Percentiles rank a stretch among this genome's conserved stretches.
Evolutionary conservation across 1,284 basidiomycete genomes (phyloP).

Genomic region (Neonothopanus nambi): DNA sequence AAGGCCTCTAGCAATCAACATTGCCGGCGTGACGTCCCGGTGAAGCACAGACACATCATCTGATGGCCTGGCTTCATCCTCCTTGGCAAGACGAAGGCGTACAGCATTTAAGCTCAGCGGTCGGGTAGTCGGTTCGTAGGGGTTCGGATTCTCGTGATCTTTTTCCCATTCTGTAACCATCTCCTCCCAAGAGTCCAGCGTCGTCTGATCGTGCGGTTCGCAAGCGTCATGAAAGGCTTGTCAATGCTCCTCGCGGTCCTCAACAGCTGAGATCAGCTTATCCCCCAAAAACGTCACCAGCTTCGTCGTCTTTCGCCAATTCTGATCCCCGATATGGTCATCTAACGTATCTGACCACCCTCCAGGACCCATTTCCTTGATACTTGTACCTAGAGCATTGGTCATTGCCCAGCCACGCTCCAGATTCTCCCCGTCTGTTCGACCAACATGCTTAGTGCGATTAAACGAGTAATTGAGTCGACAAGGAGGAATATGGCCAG

Average conservation of each 20-base stretch:
- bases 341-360: too few species aligned
- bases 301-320: constrained; percentile 12
- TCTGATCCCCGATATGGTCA: constrained; percentile 10
- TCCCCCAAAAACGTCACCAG: background rate
- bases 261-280: background rate
- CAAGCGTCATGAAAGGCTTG: background rate
- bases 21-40: too few species aligned
- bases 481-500: constrained; percentile 14
- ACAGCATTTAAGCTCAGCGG: too few species aligned
- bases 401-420: constrained; percentile 13
- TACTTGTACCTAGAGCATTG: too few species aligned
- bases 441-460: constrained; percentile 8
- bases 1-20: too few species aligned
- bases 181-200: background rate
- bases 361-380: too few species aligned
- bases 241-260: background rate
- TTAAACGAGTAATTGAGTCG: constrained; percentile 14
- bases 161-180: too few species aligned
- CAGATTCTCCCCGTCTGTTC: constrained; percentile 17
- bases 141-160: too few species aligned
- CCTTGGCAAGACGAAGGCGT: too few species aligned
- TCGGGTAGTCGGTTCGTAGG: too few species aligned
- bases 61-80: too few species aligned
- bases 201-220: background rate
- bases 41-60: too few species aligned